Conservation (phyloP, 495 filamentous ascomycete species). For the Opeltia flavorubescens region DNA sequence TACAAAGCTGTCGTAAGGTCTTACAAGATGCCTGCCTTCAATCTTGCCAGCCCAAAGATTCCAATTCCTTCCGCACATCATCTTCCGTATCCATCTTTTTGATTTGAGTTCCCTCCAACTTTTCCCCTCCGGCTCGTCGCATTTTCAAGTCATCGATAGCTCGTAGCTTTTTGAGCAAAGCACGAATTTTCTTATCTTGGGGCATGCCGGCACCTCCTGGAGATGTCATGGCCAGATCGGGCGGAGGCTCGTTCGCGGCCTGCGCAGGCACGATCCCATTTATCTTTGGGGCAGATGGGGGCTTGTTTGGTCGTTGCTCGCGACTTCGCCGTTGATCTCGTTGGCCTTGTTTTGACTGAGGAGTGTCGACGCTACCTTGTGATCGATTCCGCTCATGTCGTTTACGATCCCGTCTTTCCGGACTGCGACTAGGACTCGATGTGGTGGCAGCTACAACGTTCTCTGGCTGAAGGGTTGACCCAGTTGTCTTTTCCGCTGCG, state of each 20-base stretch:
- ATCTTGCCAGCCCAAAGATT: slow-evolving; percentile 41
- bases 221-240: slow-evolving; percentile 33
- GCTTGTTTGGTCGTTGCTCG: not conserved
- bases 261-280: slow-evolving; percentile 16
- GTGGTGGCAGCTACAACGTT: slow-evolving; percentile 3
- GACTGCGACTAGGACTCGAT: slow-evolving; percentile 36
- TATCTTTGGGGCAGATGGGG: slow-evolving; percentile 5
- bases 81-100: slow-evolving; percentile 93
- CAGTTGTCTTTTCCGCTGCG: slow-evolving; percentile 38
- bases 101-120: slow-evolving; percentile 93
- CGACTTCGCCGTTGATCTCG: slow-evolving; percentile 16
- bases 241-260: slow-evolving; percentile 14
- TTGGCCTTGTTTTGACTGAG: slow-evolving; percentile 25
- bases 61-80: slow-evolving; percentile 66
- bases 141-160: slow-evolving; percentile 97
- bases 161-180: slow-evolving; percentile 87
- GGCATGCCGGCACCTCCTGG: slow-evolving; percentile 30
- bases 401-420: slow-evolving; percentile 44
- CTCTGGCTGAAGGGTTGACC: slow-evolving; percentile 23
- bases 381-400: slow-evolving; percentile 44
- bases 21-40: slow-evolving; percentile 10
- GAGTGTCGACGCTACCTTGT: slow-evolving; percentile 31
- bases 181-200: slow-evolving; percentile 79
- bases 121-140: slow-evolving; percentile 84
- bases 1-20: too few relatives aligned